Evolutionary conservation across 1,284 basidiomycete genomes (phyloP).

Genomic region (Ceratobasidium theobromae): DNA sequence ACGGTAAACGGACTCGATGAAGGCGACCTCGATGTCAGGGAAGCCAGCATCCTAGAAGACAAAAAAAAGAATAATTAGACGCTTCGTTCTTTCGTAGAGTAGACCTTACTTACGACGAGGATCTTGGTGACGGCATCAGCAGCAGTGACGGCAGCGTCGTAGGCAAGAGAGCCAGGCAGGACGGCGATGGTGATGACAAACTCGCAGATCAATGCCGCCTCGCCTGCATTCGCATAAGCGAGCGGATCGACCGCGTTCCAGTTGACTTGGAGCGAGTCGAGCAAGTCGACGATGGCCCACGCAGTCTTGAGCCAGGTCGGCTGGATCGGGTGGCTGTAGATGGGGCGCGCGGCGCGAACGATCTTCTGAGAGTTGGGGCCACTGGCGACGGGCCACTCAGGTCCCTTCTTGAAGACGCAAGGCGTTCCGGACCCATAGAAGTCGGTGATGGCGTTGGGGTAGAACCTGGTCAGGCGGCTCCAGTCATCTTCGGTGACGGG

Average conservation of each 20-base stretch:
- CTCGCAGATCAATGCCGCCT: conserved; percentile 36
- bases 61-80: no score
- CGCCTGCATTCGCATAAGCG: conserved; percentile 41
- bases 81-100: no score
- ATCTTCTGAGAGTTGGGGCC: conserved; percentile 39
- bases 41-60: conserved; percentile 40
- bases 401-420: conserved; percentile 43
- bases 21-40: conserved; percentile 33
- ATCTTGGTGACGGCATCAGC: conserved; percentile 37
- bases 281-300: conserved; percentile 36
- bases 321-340: conserved; percentile 41
- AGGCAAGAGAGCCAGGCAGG: conserved; percentile 38
- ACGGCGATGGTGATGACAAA: conserved; percentile 41
- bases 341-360: conserved; percentile 42
- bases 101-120: no score
- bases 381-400: conserved; percentile 39
- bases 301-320: conserved; percentile 38
- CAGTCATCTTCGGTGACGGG: no score
- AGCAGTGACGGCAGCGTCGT: conserved; percentile 38
- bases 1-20: conserved; percentile 31
- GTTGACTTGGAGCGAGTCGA: conserved; percentile 37
- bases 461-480: conserved; percentile 41
- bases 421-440: conserved; percentile 41
- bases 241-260: conserved; percentile 42
- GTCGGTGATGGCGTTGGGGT: conserved; percentile 41